phyloP scores from a whole-genome alignment of 2,329 filamentous ascomycete genomes.

The Sordariomycetes sp. region DNA sequence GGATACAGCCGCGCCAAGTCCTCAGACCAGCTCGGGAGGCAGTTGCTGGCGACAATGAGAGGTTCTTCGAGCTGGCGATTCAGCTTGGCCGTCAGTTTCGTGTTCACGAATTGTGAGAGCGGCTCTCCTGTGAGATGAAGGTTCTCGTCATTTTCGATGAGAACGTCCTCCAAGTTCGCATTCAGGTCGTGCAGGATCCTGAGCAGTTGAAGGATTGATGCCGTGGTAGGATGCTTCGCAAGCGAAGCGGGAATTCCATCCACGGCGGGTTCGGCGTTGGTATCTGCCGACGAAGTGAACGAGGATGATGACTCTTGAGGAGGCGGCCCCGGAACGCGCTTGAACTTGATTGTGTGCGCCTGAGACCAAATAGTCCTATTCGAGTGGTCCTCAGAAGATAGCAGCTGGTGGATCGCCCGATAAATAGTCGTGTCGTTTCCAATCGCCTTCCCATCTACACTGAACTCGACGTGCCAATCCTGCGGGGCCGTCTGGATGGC shows the following conservation, averaged over 20 bases:
- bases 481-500: slow-evolving; percentile 72
- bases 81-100: slow-evolving; percentile 93
- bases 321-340: slow-evolving; percentile 72
- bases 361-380: slow-evolving; percentile 80
- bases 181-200: slow-evolving; percentile 90
- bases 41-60: slow-evolving; percentile 92
- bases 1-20: slow-evolving; percentile 88
- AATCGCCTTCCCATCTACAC: slow-evolving; percentile 71
- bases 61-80: slow-evolving; percentile 96
- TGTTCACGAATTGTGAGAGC: slow-evolving; percentile 91
- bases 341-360: slow-evolving; percentile 86
- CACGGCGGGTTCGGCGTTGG: slow-evolving; percentile 37
- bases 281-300: slow-evolving; percentile 32
- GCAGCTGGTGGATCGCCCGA: slow-evolving; percentile 69
- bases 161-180: slow-evolving; percentile 81
- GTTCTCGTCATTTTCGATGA: slow-evolving; percentile 64
- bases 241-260: slow-evolving; percentile 67
- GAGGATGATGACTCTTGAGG: slow-evolving; percentile 58
- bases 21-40: slow-evolving; percentile 90
- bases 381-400: slow-evolving; percentile 48
- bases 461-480: slow-evolving; percentile 98
- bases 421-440: slow-evolving; percentile 93
- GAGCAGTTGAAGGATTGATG: slow-evolving; percentile 77
- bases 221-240: slow-evolving; percentile 71
- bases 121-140: slow-evolving; percentile 70